phyloP scores from a whole-genome alignment of 2,329 filamentous ascomycete species.

The Scytalidium lignicola region DNA sequence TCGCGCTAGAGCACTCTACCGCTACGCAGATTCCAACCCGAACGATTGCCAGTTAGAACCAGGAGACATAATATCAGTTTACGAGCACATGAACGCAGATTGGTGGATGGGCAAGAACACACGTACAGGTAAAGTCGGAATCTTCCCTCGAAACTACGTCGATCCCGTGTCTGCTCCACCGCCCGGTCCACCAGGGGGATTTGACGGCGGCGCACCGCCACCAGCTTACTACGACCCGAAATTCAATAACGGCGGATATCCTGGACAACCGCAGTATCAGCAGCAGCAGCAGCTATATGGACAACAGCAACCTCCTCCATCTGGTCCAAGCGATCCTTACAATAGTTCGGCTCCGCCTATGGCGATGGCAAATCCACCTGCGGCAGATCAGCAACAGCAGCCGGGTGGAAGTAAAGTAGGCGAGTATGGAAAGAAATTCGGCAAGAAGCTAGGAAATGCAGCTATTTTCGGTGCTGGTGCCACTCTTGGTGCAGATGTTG shows the following conservation, averaged over 20 bases:
- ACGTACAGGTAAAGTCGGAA: conserved; percentile 78
- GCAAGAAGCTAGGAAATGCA: conserved; percentile 81
- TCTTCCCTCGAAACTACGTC: conserved; percentile 93
- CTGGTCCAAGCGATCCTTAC: conserved; percentile 54
- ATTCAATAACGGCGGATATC: conserved; percentile 17
- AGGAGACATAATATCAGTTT: conserved; percentile 74
- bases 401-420: conserved; percentile 36
- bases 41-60: conserved; percentile 78
- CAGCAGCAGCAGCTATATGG: conserved; percentile 1
- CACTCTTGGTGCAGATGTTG: conserved; percentile 82
- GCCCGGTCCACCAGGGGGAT: conserved; percentile 24
- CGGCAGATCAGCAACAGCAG: conserved; percentile 38
- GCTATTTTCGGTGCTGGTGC: conserved; percentile 93
- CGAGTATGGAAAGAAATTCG: conserved; percentile 86
- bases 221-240: conserved; percentile 22
- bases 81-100: conserved; percentile 92
- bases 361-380: conserved; percentile 53
- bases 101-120: conserved; percentile 93
- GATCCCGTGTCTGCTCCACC: conserved; percentile 51
- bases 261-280: conserved; percentile 16
- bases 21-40: conserved; percentile 72
- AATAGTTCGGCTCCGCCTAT: conserved; percentile 68
- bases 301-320: conserved; percentile 30
- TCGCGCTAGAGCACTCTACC: conserved; percentile 76
- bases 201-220: not conserved